Percentiles rank a stretch among this genome's conserved stretches.
Evolutionary conservation across 345 rosid species (phyloP).

Genomic region (Salix koriyanagi): DNA sequence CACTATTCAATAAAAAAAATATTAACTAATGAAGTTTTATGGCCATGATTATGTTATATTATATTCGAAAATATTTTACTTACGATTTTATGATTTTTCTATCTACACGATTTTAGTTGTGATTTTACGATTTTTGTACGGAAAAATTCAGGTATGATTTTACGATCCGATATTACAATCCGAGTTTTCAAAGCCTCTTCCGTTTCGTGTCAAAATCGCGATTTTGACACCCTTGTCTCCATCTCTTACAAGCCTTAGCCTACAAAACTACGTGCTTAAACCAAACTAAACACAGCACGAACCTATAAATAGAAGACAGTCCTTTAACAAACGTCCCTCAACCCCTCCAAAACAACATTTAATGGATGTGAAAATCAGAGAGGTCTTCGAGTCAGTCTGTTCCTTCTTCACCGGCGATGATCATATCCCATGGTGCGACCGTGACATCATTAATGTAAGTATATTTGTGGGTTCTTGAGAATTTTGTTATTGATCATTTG

Average conservation of each 20-base stretch:
- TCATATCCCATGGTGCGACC: conserved; percentile 70
- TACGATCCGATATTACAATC: too few relatives aligned
- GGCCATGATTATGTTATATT: too few relatives aligned
- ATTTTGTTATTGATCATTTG: neutral
- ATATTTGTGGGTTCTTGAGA: neutral
- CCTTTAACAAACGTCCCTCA: neutral
- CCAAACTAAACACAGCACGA: neutral
- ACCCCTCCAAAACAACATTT: neutral
- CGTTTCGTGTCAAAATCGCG: too few relatives aligned
- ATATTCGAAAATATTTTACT: too few relatives aligned
- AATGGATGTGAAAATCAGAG: conserved; percentile 25
- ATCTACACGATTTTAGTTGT: too few relatives aligned
- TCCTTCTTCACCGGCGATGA: conserved; percentile 62
- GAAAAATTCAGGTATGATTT: too few relatives aligned
- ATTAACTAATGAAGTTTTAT: too few relatives aligned
- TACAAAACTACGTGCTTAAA: neutral
- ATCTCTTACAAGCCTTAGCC: neutral
- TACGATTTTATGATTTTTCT: too few relatives aligned
- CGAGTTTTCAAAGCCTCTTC: too few relatives aligned
- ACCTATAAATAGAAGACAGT: neutral
- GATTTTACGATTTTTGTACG: too few relatives aligned
- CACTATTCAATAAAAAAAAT: too few relatives aligned
- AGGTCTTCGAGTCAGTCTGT: conserved; percentile 25
- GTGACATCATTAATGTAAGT: conserved; percentile 59
- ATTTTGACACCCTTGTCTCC: neutral